Conservation (phyloP, 2,329 filamentous ascomycete genomes). For the Fusarium sp. region DNA sequence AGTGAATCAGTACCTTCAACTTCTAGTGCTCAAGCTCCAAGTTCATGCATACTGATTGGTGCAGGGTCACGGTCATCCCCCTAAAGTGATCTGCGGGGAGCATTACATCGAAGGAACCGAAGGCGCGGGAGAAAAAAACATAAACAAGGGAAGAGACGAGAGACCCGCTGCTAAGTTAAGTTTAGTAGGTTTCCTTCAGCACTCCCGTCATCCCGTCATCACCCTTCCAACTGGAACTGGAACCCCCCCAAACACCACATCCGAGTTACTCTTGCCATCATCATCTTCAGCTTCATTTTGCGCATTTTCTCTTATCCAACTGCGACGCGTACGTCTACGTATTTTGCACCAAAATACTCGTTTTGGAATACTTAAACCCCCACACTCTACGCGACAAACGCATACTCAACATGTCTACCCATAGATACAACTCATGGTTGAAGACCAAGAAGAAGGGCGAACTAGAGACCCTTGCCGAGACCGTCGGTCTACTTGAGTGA, state of each 20-base stretch:
- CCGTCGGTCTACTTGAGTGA: constrained; percentile 79
- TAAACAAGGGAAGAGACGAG: constrained; percentile 38
- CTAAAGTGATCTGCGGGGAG: constrained; percentile 32
- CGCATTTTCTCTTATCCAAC: constrained; percentile 2
- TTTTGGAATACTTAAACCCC: background rate
- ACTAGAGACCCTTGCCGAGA: constrained; percentile 78
- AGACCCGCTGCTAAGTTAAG: constrained; percentile 23
- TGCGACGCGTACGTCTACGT: background rate
- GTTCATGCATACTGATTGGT: constrained; percentile 10
- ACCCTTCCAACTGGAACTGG: constrained; percentile 27
- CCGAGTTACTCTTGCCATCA: constrained; percentile 32
- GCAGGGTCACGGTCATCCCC: constrained; percentile 6
- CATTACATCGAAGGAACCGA: constrained; percentile 19
- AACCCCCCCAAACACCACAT: constrained; percentile 26
- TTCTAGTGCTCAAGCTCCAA: constrained; percentile 2
- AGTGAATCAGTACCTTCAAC: constrained; percentile 20
- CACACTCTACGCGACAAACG: constrained; percentile 47
- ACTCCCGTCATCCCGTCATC: constrained; percentile 5
- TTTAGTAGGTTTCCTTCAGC: constrained; percentile 17
- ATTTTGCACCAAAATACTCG: background rate
- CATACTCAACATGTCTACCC: constrained; percentile 49
- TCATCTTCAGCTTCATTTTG: constrained; percentile 30
- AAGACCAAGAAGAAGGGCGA: constrained; percentile 85
- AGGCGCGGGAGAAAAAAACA: constrained; percentile 36
- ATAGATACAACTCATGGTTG: constrained; percentile 73